Evolutionary conservation across 345 rosid species (phyloP).

Genomic region (Gynandropsis gynandra): DNA sequence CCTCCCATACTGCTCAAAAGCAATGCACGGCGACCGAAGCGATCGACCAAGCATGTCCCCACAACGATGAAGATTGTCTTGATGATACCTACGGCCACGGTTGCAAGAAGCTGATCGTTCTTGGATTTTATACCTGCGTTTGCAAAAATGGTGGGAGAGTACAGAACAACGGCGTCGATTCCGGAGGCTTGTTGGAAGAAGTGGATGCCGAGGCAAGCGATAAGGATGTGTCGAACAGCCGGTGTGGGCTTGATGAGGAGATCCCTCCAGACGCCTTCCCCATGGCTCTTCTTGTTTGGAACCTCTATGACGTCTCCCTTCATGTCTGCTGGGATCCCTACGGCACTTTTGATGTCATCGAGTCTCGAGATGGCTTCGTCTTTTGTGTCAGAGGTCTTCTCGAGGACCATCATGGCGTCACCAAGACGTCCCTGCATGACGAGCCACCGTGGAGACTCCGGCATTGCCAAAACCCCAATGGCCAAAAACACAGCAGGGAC

Average conservation of each 20-base stretch:
- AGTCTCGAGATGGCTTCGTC: slow-evolving; percentile 52
- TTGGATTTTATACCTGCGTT: slow-evolving; percentile 49
- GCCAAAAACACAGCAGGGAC: slow-evolving; percentile 47
- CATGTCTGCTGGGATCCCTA: slow-evolving; percentile 50
- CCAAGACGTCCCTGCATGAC: slow-evolving; percentile 65
- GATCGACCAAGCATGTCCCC: slow-evolving; percentile 49
- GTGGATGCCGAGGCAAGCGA: slow-evolving; percentile 48
- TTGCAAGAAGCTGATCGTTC: slow-evolving; percentile 38
- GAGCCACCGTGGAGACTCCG: slow-evolving; percentile 79
- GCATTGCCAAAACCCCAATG: slow-evolving; percentile 47
- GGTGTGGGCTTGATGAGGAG: slow-evolving; percentile 44
- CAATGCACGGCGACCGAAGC: slow-evolving; percentile 48
- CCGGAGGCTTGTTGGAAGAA: slow-evolving; percentile 67
- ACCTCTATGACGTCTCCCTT: slow-evolving; percentile 45
- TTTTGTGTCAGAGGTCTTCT: slow-evolving; percentile 43
- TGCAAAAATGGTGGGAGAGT: slow-evolving; percentile 52
- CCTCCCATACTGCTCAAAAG: slow-evolving; percentile 52
- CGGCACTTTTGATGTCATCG: slow-evolving; percentile 53
- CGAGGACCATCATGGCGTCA: slow-evolving; percentile 53
- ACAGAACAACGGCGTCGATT: slow-evolving; percentile 56
- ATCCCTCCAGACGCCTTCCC: slow-evolving; percentile 51
- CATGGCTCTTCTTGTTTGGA: slow-evolving; percentile 18
- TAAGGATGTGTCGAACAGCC: slow-evolving; percentile 42
- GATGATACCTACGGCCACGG: slow-evolving; percentile 50
- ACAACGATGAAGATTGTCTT: slow-evolving; percentile 51